phyloP scores from a whole-genome alignment of 352 stramenopile species.

The Pythium plurisporium region DNA sequence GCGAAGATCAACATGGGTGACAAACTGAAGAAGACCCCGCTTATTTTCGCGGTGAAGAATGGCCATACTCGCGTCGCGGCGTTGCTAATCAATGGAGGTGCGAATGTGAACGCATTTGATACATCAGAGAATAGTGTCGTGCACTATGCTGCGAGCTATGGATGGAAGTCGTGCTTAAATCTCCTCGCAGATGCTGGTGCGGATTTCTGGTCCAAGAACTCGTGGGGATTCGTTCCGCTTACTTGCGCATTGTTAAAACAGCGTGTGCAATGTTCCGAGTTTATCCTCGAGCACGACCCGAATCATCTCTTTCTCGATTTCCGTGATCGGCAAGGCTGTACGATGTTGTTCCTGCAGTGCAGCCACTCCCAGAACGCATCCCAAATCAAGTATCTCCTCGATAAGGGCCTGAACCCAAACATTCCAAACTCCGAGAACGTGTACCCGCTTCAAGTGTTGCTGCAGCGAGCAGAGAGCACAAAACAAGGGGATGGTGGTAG shows the following conservation, averaged over 20 bases:
- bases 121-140: conserved; percentile 71
- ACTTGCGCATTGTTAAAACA: conserved; percentile 70
- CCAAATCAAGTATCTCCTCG: conserved; percentile 64
- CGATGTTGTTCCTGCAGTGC: conserved; percentile 81
- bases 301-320: conserved; percentile 66
- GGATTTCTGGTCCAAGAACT: conserved; percentile 66
- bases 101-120: conserved; percentile 75
- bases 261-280: conserved; percentile 42
- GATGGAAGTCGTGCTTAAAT: conserved; percentile 62
- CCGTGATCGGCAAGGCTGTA: conserved; percentile 63
- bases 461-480: conserved; percentile 27
- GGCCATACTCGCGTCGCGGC: conserved; percentile 48
- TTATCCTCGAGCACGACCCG: conserved; percentile 58
- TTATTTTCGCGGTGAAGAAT: conserved; percentile 78
- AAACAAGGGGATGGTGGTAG: conserved; percentile 4
- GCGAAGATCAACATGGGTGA: conserved; percentile 59
- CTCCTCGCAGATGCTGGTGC: conserved; percentile 49
- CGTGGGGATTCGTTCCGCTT: conserved; percentile 70
- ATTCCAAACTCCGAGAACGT: conserved; percentile 55
- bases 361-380: conserved; percentile 56
- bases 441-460: conserved; percentile 57
- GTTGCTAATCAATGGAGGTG: conserved; percentile 56
- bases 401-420: conserved; percentile 68
- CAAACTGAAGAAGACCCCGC: conserved; percentile 75
- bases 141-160: conserved; percentile 76